Percentiles rank a stretch among this genome's conserved stretches.
Evolutionary conservation across 768 basidiomycete genomes (phyloP).

Genomic region (Lactarius hatsudake): DNA sequence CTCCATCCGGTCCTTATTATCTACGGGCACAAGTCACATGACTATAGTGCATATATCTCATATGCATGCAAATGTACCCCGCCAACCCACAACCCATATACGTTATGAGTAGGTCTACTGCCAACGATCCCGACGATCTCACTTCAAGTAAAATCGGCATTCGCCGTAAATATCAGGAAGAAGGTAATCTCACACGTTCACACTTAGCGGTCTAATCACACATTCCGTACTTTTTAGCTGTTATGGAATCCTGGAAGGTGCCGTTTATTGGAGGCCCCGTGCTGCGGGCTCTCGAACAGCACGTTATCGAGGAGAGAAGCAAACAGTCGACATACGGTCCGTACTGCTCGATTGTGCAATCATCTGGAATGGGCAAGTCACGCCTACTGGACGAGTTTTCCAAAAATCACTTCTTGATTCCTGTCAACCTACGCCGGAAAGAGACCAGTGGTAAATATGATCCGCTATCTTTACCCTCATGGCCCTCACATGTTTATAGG

Average conservation of each 20-base stretch:
- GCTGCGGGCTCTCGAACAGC: background rate
- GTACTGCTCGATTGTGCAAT: background rate
- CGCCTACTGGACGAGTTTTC: background rate
- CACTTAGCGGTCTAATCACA: too few species aligned
- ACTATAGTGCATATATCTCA: too few species aligned
- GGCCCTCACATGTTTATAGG: background rate
- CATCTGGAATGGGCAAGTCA: background rate
- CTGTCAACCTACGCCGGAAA: background rate
- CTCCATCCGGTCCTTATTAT: too few species aligned
- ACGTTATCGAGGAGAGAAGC: background rate
- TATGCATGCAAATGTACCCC: too few species aligned
- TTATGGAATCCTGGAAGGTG: background rate
- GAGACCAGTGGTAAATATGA: background rate
- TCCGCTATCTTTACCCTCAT: background rate
- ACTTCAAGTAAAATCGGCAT: too few species aligned
- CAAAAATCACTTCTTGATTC: background rate
- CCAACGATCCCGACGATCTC: too few species aligned
- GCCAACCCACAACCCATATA: too few species aligned
- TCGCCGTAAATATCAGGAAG: too few species aligned
- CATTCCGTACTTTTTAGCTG: background rate
- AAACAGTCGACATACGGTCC: background rate
- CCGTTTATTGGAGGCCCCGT: background rate
- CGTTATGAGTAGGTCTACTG: too few species aligned
- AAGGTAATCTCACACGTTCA: background rate
- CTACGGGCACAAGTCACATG: too few species aligned